phyloP scores from a whole-genome alignment of 23 red algal genomes.

The Cyanidioschyzon merolae region DNA sequence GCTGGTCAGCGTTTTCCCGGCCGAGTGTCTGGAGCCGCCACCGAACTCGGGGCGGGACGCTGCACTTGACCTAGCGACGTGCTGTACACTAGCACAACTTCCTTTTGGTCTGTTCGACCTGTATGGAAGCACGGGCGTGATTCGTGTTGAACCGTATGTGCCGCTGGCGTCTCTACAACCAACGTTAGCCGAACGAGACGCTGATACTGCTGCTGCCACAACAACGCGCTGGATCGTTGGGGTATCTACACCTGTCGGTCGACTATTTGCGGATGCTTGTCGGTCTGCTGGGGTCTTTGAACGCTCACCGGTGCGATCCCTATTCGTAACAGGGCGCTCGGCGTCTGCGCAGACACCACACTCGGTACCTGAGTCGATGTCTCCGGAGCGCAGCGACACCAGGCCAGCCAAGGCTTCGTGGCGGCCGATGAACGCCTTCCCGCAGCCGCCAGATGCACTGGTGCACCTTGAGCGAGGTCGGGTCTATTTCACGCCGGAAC shows the following conservation, averaged over 20 bases:
- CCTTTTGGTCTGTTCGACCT: neutral
- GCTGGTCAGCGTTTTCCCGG: neutral
- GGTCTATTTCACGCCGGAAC: slow-evolving; percentile 9
- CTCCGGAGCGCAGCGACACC: neutral
- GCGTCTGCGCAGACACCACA: too few species aligned
- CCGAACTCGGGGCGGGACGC: neutral
- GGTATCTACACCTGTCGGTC: neutral
- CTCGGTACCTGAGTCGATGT: neutral
- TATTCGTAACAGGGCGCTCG: neutral
- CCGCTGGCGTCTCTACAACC: neutral
- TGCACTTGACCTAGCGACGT: neutral
- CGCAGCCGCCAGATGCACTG: neutral
- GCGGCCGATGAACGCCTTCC: neutral
- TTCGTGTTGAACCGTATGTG: neutral
- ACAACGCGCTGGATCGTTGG: neutral
- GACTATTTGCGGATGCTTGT: neutral
- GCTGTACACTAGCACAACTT: neutral
- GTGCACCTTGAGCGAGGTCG: neutral
- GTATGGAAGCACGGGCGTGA: neutral
- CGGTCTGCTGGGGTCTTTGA: neutral
- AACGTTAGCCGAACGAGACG: neutral
- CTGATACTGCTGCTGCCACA: neutral
- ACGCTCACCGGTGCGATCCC: neutral
- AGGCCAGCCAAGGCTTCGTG: neutral
- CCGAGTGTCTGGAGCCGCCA: neutral